Evolutionary conservation across 108 stramenopile genomes (phyloP).

Genomic region (Schizochytrium sp.): DNA sequence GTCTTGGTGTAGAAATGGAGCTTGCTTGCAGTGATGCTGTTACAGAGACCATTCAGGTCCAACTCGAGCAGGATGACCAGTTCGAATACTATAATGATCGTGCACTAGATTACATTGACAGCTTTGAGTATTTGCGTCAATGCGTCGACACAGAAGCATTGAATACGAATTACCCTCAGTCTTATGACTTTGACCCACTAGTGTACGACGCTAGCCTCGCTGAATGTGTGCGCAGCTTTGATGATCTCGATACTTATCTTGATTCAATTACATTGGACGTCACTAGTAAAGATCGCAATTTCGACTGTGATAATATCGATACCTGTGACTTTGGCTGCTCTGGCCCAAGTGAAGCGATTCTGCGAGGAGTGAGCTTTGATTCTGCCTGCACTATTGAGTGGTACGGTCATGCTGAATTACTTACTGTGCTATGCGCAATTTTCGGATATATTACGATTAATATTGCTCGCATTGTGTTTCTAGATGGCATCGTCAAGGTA

Average conservation of each 20-base stretch:
- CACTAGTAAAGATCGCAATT: neutral
- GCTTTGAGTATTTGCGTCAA: neutral
- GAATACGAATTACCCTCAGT: neutral
- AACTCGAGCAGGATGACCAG: neutral
- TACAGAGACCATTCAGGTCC: neutral
- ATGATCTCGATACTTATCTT: neutral
- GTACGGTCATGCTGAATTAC: neutral
- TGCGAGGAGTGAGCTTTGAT: neutral
- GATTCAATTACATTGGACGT: neutral
- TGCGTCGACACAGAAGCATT: constrained; percentile 17
- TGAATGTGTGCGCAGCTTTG: constrained; percentile 40
- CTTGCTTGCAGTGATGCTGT: constrained; percentile 2
- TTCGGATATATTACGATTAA: constrained; percentile 9
- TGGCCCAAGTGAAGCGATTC: constrained; percentile 16
- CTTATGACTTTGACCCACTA: neutral
- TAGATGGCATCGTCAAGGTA: constrained; percentile 37
- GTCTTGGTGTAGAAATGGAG: constrained; percentile 15
- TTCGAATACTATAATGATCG: neutral
- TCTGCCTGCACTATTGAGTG: constrained; percentile 53
- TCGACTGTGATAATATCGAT: constrained; percentile 39
- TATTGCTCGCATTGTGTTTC: constrained; percentile 28
- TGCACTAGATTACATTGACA: neutral
- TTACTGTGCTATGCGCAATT: neutral
- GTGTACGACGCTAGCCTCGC: neutral
- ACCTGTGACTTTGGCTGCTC: neutral